Evolutionary conservation across 140 eudicot genomes (phyloP), one percentile per base, ranked within the genome.

Genomic region (Cichorium intybus): DNA sequence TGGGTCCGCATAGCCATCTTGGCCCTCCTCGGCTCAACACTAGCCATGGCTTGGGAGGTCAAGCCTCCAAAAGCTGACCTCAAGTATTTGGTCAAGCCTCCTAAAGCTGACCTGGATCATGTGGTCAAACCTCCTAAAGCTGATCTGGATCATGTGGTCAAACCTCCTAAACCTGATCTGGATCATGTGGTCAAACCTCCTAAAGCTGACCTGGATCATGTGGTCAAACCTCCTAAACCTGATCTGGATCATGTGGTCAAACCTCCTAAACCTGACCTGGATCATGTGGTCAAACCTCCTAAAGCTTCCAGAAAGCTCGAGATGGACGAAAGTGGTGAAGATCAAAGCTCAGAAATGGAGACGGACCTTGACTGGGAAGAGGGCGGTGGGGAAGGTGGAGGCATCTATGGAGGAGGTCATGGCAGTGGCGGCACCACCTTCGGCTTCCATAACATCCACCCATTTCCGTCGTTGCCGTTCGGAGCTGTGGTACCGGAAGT

Each of bases 1-100:
- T 72, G 71, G 71, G 21, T 33, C 33, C 23, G 59, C 77, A 53
- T 63, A 72, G 52, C 65, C 71, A n/a, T 72, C 33, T 43, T 63
- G 54, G 59, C 71, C 50, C 43, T 72, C 55, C 16, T 72, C 1
- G 22, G 41, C 49, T 53, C 71, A 41, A 53, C 77, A 21, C 56
- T 54, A 55, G 56, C 71, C 37, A 24, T 43, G 65, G 77, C 65
- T 53, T 56, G 62, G 16, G 7, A 7, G 46, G 46, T 37, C 46
- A 37, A 37, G 11, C 46, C 46, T 1, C n/a, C 46, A 10, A 37
- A 37, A 10, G 10, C 4, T 37, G 46, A 37, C 46, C n/a, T 37
- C 10, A n/a, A 37, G 10, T 4, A 37, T 2, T 15, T 43, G 18
- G 49, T 43, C 18, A 43, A 43, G 49, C 49, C 49, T 14, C 20